phyloP scores from a whole-genome alignment of 805 yeast genomes.

The Candida ponderosae region DNA sequence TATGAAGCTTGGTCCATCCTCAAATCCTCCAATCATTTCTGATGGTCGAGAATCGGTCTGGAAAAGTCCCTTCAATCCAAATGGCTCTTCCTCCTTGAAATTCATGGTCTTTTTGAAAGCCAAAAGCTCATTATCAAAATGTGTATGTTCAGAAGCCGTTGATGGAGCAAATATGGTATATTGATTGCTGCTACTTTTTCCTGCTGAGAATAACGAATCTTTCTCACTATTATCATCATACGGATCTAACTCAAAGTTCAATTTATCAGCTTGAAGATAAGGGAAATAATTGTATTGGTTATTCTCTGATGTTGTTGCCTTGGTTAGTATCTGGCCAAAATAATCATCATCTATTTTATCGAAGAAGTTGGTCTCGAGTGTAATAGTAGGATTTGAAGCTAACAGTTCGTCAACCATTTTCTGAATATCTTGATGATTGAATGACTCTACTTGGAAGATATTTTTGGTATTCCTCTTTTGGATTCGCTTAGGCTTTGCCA shows the following conservation, averaged over 20 bases:
- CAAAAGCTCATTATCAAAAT: constrained; percentile 1
- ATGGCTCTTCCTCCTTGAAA: background rate
- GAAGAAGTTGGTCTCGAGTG: background rate
- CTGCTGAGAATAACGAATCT: background rate
- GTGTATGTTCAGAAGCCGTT: background rate
- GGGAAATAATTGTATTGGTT: too few relatives aligned
- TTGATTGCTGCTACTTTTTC: too few relatives aligned
- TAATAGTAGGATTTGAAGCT: background rate
- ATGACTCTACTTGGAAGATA: background rate
- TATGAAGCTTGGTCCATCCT: constrained; percentile 10
- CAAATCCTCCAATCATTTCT: constrained; percentile 4
- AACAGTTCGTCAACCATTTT: background rate
- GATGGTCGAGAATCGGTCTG: constrained; percentile 7
- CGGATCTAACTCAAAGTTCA: background rate
- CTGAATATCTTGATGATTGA: background rate
- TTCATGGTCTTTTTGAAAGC: background rate
- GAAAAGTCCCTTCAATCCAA: background rate
- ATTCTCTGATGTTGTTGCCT: background rate
- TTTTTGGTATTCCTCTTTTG: too few relatives aligned
- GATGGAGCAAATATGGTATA: background rate
- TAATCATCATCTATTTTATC: background rate
- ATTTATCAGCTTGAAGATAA: too few relatives aligned
- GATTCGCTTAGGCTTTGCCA: too few relatives aligned
- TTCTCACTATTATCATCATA: background rate
- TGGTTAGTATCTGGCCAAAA: background rate